A percentile compares a stretch with the other conserved stretches of the same genome.
These are phyloP conservation scores for Pestalotiopsis sp. DNA, from an alignment of 2,329 filamentous ascomycete genomes.

Conservation along the genomic window DNA sequence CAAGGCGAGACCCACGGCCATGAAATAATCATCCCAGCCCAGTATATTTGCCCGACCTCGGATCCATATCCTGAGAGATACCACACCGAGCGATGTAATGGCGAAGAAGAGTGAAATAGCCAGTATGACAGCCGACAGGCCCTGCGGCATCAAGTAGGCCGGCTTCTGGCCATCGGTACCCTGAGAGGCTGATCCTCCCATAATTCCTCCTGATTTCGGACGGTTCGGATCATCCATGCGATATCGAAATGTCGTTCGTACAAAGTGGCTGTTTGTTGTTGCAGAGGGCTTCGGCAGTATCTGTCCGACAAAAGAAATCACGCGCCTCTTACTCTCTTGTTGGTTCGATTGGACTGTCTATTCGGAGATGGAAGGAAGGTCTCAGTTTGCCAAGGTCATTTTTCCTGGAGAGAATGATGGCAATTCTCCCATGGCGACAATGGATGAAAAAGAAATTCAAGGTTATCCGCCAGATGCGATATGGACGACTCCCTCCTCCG, in stretches of 20 bases:
- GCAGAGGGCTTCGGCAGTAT: not conserved
- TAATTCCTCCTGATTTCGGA: not conserved
- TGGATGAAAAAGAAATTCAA: not conserved
- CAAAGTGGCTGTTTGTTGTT: not conserved
- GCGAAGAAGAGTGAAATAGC: constrained; percentile 10
- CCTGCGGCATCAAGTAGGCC: not conserved
- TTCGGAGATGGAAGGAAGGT: not conserved
- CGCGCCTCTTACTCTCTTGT: not conserved
- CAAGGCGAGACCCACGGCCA: constrained; percentile 1
- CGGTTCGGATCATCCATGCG: not conserved
- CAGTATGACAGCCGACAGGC: constrained; percentile 4
- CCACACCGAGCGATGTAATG: not conserved
- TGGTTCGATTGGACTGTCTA: not conserved
- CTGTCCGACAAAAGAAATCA: not conserved
- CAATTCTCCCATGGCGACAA: not conserved
- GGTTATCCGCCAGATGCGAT: not conserved
- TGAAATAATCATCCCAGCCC: constrained; percentile 6
- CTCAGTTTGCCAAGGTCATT: not conserved
- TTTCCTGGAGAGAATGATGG: not conserved
- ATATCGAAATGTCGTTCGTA: not conserved
- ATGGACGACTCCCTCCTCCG: not conserved
- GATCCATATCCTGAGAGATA: constrained; percentile 10
- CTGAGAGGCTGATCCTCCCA: not conserved
- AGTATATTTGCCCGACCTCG: constrained; percentile 4
- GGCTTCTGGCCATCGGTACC: not conserved